phyloP scores from a whole-genome alignment of 192 early-diverging fungal genomes.

The Dissophora ornata region DNA sequence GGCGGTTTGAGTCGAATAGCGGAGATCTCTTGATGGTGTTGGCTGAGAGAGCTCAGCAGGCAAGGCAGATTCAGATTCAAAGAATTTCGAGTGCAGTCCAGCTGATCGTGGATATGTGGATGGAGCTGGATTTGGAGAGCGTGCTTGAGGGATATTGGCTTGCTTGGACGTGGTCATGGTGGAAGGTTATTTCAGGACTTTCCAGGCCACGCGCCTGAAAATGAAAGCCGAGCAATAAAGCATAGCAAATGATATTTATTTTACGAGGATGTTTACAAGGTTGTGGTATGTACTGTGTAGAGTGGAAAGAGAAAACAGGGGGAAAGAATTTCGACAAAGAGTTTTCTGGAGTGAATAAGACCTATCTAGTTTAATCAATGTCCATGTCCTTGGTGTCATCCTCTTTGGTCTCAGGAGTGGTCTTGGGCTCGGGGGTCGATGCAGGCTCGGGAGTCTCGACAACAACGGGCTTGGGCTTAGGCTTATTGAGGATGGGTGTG shows the following conservation, averaged over 20 bases:
- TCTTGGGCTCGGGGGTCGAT: conserved; percentile 17
- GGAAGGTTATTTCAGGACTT: no score
- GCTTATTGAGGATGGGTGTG: conserved; percentile 86
- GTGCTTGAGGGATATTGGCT: neutral
- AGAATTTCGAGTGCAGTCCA: neutral
- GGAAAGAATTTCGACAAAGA: neutral
- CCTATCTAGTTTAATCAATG: conserved; percentile 23
- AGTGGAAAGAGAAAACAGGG: neutral
- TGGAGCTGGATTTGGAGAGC: neutral
- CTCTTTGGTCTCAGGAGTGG: conserved; percentile 34
- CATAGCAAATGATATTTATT: no score
- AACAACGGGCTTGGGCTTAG: conserved; percentile 83
- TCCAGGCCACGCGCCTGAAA: no score
- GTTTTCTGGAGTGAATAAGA: neutral
- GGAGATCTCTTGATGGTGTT: neutral
- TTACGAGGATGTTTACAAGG: no score
- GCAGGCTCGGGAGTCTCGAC: conserved; percentile 19
- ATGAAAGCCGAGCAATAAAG: no score
- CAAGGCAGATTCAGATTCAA: neutral
- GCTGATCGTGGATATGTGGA: neutral
- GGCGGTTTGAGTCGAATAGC: no score
- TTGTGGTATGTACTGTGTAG: no score
- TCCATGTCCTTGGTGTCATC: conserved; percentile 45
- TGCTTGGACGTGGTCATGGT: neutral
- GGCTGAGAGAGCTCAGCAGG: neutral